Conservation (phyloP, 2,329 filamentous ascomycete species). For the Beauveria asiatica region DNA sequence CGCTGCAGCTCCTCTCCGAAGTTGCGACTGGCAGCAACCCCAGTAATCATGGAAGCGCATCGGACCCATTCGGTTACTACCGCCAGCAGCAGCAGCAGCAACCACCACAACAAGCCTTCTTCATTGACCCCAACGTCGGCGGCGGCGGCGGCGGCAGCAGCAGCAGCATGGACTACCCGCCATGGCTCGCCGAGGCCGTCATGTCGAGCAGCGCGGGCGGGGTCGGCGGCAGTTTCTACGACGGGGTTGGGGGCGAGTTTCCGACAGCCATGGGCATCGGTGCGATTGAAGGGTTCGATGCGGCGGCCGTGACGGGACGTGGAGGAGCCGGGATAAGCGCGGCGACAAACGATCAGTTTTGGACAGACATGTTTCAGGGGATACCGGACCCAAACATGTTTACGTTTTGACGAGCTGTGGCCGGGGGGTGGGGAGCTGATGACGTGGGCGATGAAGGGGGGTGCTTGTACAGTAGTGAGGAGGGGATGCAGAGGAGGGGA, state of each 20-base stretch:
- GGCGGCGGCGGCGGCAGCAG: background rate
- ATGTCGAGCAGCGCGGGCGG: background rate
- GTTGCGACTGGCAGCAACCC: slow-evolving; percentile 41
- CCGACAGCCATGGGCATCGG: slow-evolving; percentile 1
- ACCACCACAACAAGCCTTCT: background rate
- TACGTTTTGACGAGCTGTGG: slow-evolving; percentile 20
- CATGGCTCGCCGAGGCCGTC: slow-evolving; percentile 10
- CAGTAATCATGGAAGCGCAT: slow-evolving; percentile 12
- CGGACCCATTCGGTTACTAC: background rate
- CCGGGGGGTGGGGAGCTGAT: no score
- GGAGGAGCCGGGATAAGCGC: background rate
- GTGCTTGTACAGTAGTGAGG: no score
- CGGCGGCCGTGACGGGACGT: slow-evolving; percentile 11
- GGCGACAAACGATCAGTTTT: slow-evolving; percentile 32
- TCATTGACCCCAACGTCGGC: background rate
- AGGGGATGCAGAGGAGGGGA: no score
- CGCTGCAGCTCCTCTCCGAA: slow-evolving; percentile 48
- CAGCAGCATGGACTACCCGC: background rate
- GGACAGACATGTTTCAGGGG: slow-evolving; percentile 28
- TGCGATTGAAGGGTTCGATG: background rate
- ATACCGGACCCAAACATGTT: slow-evolving; percentile 27
- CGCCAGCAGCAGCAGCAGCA: background rate
- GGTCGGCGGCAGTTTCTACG: background rate
- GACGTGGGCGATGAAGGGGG: no score
- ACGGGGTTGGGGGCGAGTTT: background rate